Evolutionary conservation across 176 grass and related monocot species (phyloP).

Genomic region (Tillandsia fasciculata): DNA sequence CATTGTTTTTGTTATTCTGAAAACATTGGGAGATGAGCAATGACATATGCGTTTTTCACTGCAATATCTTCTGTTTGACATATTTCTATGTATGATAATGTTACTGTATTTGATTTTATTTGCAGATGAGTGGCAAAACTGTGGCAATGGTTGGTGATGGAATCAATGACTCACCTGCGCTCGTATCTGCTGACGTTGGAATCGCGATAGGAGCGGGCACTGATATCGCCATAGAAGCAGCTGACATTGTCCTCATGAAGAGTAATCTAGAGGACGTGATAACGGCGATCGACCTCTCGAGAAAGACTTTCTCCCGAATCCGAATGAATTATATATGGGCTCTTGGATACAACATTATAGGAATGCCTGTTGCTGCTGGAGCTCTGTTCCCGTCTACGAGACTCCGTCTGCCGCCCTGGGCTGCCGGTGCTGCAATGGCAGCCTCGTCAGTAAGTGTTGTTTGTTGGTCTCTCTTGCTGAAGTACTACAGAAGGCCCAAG

Average conservation of each 20-base stretch:
- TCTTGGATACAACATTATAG: conserved; percentile 81
- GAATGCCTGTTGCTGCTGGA: conserved; percentile 74
- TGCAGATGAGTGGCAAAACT: conserved; percentile 52
- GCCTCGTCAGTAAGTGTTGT: conserved; percentile 83
- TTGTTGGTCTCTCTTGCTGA: conserved; percentile 76
- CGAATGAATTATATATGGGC: conserved; percentile 95
- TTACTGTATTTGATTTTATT: conserved; percentile 3
- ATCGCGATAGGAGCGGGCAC: conserved; percentile 84
- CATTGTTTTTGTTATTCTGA: no score
- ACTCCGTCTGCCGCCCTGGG: conserved; percentile 81
- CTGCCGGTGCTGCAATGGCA: conserved; percentile 90
- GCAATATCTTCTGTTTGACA: not conserved
- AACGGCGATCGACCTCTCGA: conserved; percentile 81
- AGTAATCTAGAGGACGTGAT: conserved; percentile 95
- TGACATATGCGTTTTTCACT: not conserved
- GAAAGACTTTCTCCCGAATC: conserved; percentile 83
- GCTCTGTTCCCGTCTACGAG: conserved; percentile 58
- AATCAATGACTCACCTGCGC: conserved; percentile 87
- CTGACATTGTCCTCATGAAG: conserved; percentile 93
- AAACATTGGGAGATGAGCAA: no score
- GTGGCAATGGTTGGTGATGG: conserved; percentile 94
- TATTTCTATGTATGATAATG: not conserved
- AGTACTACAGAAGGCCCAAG: conserved; percentile 77
- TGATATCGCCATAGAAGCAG: conserved; percentile 88
- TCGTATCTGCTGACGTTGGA: conserved; percentile 70